Evolutionary conservation across 257 asterid species (phyloP).

Genomic region (Lithospermum erythrorhizon): DNA sequence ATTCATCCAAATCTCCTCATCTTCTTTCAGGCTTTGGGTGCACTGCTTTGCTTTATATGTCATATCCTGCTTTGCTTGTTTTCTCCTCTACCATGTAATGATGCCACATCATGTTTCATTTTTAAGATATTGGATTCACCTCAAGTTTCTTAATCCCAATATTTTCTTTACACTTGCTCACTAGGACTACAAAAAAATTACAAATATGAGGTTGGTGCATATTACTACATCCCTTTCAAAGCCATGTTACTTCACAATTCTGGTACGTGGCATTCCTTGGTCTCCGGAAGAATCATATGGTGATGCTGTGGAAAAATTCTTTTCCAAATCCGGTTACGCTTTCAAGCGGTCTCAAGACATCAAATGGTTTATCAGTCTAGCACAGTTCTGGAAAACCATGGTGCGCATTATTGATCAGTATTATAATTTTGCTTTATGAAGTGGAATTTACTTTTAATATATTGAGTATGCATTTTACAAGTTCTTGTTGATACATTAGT

Average conservation of each 20-base stretch:
- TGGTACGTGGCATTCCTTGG: slow-evolving; percentile 96
- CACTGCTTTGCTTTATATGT: slow-evolving; percentile 78
- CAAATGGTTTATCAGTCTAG: slow-evolving; percentile 82
- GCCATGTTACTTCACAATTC: slow-evolving; percentile 77
- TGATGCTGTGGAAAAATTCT: slow-evolving; percentile 54
- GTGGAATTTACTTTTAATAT: background rate
- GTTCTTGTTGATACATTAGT: no score
- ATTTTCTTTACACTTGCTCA: slow-evolving; percentile 10
- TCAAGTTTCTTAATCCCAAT: slow-evolving; percentile 4
- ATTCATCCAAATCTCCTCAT: slow-evolving; percentile 2
- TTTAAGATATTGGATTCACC: background rate
- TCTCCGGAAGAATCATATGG: slow-evolving; percentile 51
- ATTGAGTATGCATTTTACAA: no score
- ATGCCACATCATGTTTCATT: slow-evolving; percentile 7
- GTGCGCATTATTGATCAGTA: slow-evolving; percentile 28
- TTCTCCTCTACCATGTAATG: slow-evolving; percentile 84
- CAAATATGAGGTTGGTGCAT: slow-evolving; percentile 61
- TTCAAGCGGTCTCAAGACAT: slow-evolving; percentile 84
- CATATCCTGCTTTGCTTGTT: slow-evolving; percentile 55
- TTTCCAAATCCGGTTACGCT: slow-evolving; percentile 61
- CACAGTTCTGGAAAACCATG: slow-evolving; percentile 74
- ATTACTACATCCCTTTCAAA: slow-evolving; percentile 46
- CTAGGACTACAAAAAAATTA: slow-evolving; percentile 76
- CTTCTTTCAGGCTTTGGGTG: slow-evolving; percentile 79
- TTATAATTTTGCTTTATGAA: background rate